Conservation (phyloP, 192 early-diverging fungal genomes). For the Mortierella hygrophila region DNA sequence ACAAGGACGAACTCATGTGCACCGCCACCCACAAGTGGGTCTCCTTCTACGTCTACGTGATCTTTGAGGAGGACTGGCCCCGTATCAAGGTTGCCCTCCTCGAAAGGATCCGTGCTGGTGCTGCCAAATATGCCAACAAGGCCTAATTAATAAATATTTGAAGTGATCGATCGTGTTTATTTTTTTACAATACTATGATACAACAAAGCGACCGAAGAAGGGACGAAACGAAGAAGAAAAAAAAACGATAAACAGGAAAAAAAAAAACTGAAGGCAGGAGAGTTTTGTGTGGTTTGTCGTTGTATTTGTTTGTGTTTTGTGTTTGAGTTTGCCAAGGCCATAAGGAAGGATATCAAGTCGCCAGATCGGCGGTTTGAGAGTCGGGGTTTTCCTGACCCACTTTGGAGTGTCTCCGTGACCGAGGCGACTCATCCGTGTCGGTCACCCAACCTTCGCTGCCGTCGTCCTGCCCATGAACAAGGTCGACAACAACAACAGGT, state of each 20-base stretch:
- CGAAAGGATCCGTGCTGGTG: constrained; percentile 33
- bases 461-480: constrained; percentile 14
- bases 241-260: not conserved
- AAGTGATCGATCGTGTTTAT: not conserved
- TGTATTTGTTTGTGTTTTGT: not conserved
- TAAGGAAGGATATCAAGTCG: not conserved
- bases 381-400: not conserved
- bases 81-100: constrained; percentile 31
- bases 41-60: constrained; percentile 35
- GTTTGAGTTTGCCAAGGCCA: too few relatives aligned
- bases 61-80: constrained; percentile 55
- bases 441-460: constrained; percentile 52
- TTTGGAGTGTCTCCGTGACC: constrained; percentile 16
- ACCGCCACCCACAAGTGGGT: constrained; percentile 29
- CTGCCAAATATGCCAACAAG: constrained; percentile 26
- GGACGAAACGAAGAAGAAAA: constrained; percentile 10
- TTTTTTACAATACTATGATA: constrained; percentile 4
- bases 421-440: constrained; percentile 40
- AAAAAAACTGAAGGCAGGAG: not conserved
- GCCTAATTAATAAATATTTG: not conserved
- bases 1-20: constrained; percentile 42
- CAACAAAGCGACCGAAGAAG: constrained; percentile 5
- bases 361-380: not conserved
- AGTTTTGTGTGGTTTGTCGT: not conserved
- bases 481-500: constrained; percentile 16